Conservation (phyloP, 768 basidiomycete genomes). For the Amanita rubescens region DNA sequence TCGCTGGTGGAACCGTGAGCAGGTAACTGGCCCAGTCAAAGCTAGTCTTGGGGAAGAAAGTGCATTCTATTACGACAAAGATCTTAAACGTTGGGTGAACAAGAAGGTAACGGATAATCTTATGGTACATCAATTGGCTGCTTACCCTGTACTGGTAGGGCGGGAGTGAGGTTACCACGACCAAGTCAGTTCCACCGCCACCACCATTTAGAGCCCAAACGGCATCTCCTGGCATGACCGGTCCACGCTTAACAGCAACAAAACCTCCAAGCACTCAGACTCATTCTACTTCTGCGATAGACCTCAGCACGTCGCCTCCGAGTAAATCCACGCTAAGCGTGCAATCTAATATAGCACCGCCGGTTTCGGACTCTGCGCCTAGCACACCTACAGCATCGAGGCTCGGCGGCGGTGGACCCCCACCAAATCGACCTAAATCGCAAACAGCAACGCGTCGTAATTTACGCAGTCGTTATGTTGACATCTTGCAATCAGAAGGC, state of each 20-base stretch:
- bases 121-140: neutral
- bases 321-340: conserved; percentile 46
- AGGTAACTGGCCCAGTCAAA: conserved; percentile 66
- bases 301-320: conserved; percentile 46
- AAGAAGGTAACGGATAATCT: conserved; percentile 55
- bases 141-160: conserved; percentile 31
- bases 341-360: conserved; percentile 59
- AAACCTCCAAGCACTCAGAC: conserved; percentile 33
- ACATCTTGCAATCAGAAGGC: conserved; percentile 67
- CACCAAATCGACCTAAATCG: conserved; percentile 47
- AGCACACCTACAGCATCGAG: conserved; percentile 40
- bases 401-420: conserved; percentile 42
- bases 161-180: conserved; percentile 46
- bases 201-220: conserved; percentile 86
- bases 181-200: conserved; percentile 50
- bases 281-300: conserved; percentile 43
- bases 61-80: conserved; percentile 88
- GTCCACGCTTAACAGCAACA: conserved; percentile 20
- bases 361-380: conserved; percentile 35
- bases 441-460: conserved; percentile 62
- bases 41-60: conserved; percentile 92
- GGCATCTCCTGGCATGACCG: conserved; percentile 63
- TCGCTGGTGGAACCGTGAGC: conserved; percentile 69
- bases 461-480: conserved; percentile 80
- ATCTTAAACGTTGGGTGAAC: conserved; percentile 95